Base-by-base conservation (phyloP, 495 filamentous ascomycete species). In the Hyaloscypha finlandica region DNA sequence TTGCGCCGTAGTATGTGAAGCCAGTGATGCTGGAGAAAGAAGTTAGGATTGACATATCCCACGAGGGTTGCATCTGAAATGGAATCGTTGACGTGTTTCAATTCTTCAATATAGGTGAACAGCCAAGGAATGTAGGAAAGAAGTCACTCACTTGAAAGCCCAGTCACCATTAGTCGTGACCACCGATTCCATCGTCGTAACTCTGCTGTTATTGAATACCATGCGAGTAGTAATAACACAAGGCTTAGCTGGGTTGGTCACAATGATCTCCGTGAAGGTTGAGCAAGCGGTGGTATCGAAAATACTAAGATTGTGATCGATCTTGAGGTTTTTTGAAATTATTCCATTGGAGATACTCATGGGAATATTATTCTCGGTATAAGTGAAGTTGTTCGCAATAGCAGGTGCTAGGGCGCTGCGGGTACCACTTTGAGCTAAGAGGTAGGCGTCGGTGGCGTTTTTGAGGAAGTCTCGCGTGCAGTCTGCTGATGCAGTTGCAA, bases 341-440 rank as follows among this genome's bases (percentile, higher is more conserved):
- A 74, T 72, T 31, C 72, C 65, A 12, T 51, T 65, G 20, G 19
- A 31, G 20, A 60, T 29, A 29, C n/a, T 25, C 4, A 37, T 25
- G 14, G 64, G 11, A 8, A 16, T 48, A 14, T 48, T 4, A 35
- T 66, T 66, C 30, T 66, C 64, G 37, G 54, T 59, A 39, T 66
- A 66, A 9, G 30, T 57, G 9, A 35, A 12, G 42, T 57, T 57
- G 42, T 20, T 31, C 12, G 35, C 14, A 29, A 78, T 66, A 16
- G 74, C 56, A n/a, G 76, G 66, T 22, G 80, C 70, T 16, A 33
- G 31, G 35, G 56, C 59, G n/a, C 77, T 74, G 14, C 71, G 70
- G 58, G 81, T 81, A 3, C 76, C 73, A 2, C 73, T 76, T 62
- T 84, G 81, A 0, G 83, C 80, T 9, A 74, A 74, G n/a, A 85